Base-by-base conservation (phyloP, 208 protist genomes). In the Trypanosoma rangeli region DNA sequence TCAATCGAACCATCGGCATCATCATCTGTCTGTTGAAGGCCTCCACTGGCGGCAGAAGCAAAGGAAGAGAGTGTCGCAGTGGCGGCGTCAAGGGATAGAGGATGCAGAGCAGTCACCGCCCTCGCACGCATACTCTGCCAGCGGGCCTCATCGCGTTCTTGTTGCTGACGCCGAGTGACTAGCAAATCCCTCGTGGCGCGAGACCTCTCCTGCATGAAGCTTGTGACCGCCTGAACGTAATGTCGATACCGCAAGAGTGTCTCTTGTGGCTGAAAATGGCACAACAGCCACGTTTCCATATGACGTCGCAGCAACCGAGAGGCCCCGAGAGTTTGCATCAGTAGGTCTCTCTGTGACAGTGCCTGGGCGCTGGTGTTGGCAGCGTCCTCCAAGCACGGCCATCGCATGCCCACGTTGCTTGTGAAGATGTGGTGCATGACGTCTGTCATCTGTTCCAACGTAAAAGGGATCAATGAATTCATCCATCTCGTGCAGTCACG, bases 81-180 rank as follows among this genome's bases (percentile, higher is more conserved):
- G 5, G 24, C 16, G 26, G 18, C 55, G 12, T 63, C 37, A 4
- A n/a, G 20, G 33, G 55, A 56, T 20, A 33, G 29, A 33, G 48
- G 20, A 20, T 73, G 68, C 26, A 66, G 22, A 0, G n/a, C 31
- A 13, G 56, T 9, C 8, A 59, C 16, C 22, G 42, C 46, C 35
- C 35, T 49, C 18, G 49, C 58, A 18, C 59, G 44, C 10, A 58
- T 22, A 31, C 35, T 64, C 16, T 63, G 50, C 58, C 57, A 73
- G 9, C 24, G n/a, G 28, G 68, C 68, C 22, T 73, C 68, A 28
- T 73, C 29, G 28, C 46, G 1, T 33, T 73, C 68, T 35, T 31
- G 57, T 59, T 73, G 68, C 58, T 64, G 58, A 7, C 68, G 56
- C 49, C 58, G 39, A 33, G 18, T 49, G 7, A 73, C 42, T 42